Evolutionary conservation across 805 yeast species (phyloP).

Genomic region (Pichia manshurica): DNA sequence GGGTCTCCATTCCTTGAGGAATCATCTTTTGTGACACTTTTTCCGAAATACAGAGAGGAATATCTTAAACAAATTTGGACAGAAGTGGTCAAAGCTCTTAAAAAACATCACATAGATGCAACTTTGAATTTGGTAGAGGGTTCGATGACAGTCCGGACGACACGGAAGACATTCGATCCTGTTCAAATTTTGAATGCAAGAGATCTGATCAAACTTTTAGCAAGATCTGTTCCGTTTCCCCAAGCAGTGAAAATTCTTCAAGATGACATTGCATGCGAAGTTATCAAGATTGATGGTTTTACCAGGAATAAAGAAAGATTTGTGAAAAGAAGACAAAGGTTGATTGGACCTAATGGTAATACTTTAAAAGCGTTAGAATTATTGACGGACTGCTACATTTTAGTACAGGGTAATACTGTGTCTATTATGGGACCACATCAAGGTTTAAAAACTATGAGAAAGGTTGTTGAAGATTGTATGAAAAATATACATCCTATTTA

Average conservation of each 20-base stretch:
- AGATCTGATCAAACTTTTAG: slow-evolving; percentile 86
- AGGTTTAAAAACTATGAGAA: slow-evolving; percentile 85
- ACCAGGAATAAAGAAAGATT: slow-evolving; percentile 90
- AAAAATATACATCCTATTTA: slow-evolving; percentile 94
- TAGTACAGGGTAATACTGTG: slow-evolving; percentile 97
- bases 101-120: slow-evolving; percentile 71
- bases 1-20: slow-evolving; percentile 94
- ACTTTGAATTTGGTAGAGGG: slow-evolving; percentile 90
- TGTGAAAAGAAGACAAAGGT: slow-evolving; percentile 89
- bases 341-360: slow-evolving; percentile 96
- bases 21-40: slow-evolving; percentile 87
- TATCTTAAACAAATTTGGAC: slow-evolving; percentile 89
- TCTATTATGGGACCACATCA: slow-evolving; percentile 95
- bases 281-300: slow-evolving; percentile 86
- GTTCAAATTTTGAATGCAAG: slow-evolving; percentile 90
- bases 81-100: slow-evolving; percentile 79
- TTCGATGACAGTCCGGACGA: slow-evolving; percentile 93
- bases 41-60: slow-evolving; percentile 93
- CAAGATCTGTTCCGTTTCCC: slow-evolving; percentile 95
- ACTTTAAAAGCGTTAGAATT: slow-evolving; percentile 93
- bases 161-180: slow-evolving; percentile 93
- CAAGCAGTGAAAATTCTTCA: slow-evolving; percentile 89
- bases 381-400: slow-evolving; percentile 88
- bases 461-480: slow-evolving; percentile 98
- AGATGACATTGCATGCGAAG: slow-evolving; percentile 93